Evolutionary conservation across 1,139 yeast genomes (phyloP).

Genomic region (Zygoascus meyerae): DNA sequence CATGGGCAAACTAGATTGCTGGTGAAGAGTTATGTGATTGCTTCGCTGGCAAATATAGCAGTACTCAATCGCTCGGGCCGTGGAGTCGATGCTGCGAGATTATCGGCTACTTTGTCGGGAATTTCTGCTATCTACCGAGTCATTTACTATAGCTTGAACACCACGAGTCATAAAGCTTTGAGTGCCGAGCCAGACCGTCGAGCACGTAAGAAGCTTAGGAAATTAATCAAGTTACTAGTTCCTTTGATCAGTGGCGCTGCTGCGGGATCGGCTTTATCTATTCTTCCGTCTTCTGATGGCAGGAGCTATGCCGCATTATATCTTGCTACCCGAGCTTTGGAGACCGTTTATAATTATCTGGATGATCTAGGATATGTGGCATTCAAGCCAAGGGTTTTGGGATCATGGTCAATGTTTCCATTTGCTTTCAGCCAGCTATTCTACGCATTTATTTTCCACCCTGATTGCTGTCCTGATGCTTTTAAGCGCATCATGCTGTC

Average conservation of each 20-base stretch:
- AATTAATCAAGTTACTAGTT: slow-evolving; percentile 18
- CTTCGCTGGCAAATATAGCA: slow-evolving; percentile 22
- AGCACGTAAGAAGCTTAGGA: slow-evolving; percentile 9
- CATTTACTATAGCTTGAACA: slow-evolving; percentile 19
- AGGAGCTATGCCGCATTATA: slow-evolving; percentile 33
- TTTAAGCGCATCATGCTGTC: slow-evolving; percentile 29
- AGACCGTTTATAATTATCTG: slow-evolving; percentile 33
- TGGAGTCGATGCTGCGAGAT: slow-evolving; percentile 13
- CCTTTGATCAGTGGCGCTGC: slow-evolving; percentile 29
- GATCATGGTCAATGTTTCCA: slow-evolving; percentile 40
- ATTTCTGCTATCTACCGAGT: slow-evolving; percentile 29
- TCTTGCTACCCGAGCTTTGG: slow-evolving; percentile 33
- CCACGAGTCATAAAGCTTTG: slow-evolving; percentile 10
- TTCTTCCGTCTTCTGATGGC: slow-evolving; percentile 26
- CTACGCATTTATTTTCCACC: slow-evolving; percentile 33
- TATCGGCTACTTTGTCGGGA: slow-evolving; percentile 27
- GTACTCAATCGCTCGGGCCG: slow-evolving; percentile 13
- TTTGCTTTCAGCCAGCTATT: slow-evolving; percentile 38
- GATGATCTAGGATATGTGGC: slow-evolving; percentile 33
- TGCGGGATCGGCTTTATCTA: slow-evolving; percentile 29
- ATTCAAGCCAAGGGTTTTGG: slow-evolving; percentile 34
- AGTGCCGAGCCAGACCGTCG: slow-evolving; percentile 11
- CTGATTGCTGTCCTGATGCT: slow-evolving; percentile 33
- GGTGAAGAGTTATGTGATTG: slow-evolving; percentile 25
- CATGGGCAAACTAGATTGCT: slow-evolving; percentile 30